A percentile compares a stretch with the other conserved stretches of the same genome.
Evolutionary conservation across 345 rosid species (phyloP).

Genomic region (Boechera retrofracta): DNA sequence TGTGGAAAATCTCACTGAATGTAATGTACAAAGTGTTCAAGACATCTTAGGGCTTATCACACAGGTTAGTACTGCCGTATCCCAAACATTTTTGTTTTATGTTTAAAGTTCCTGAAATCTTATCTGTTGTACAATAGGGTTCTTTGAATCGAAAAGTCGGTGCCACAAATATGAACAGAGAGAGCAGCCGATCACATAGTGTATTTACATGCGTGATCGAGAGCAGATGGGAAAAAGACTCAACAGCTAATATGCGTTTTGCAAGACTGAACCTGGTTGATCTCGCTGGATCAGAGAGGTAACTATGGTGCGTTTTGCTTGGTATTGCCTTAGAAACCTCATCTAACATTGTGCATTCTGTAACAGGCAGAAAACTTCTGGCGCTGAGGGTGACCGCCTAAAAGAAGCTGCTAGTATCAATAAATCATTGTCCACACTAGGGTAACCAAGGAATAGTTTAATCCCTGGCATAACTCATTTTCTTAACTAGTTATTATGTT

Average conservation of each 20-base stretch:
- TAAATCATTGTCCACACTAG: slow-evolving; percentile 92
- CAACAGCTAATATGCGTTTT: slow-evolving; percentile 82
- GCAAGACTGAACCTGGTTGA: slow-evolving; percentile 93
- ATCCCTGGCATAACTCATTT: slow-evolving; percentile 22
- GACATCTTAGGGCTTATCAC: slow-evolving; percentile 81
- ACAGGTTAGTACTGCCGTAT: slow-evolving; percentile 58
- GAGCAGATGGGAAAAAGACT: slow-evolving; percentile 95
- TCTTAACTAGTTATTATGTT: slow-evolving; percentile 14
- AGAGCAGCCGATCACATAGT: slow-evolving; percentile 95
- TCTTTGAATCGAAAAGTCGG: slow-evolving; percentile 90
- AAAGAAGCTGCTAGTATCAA: slow-evolving; percentile 98
- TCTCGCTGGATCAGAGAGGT: slow-evolving; percentile 98
- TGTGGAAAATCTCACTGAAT: slow-evolving; percentile 93
- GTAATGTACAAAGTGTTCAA: slow-evolving; percentile 76
- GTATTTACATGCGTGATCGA: slow-evolving; percentile 93
- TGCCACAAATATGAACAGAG: slow-evolving; percentile 95
- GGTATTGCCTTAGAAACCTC: slow-evolving; percentile 23
- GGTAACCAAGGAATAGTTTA: slow-evolving; percentile 52
- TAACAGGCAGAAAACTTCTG: slow-evolving; percentile 92
- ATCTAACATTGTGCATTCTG: slow-evolving; percentile 22
- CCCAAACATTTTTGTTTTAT: slow-evolving; percentile 6
- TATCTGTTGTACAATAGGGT: slow-evolving; percentile 57
- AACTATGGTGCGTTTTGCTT: slow-evolving; percentile 21
- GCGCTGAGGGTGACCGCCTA: slow-evolving; percentile 97
- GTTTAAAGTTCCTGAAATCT: slow-evolving; percentile 24